phyloP scores from a whole-genome alignment of 78 protist species.

The Goniomonas avonlea region DNA sequence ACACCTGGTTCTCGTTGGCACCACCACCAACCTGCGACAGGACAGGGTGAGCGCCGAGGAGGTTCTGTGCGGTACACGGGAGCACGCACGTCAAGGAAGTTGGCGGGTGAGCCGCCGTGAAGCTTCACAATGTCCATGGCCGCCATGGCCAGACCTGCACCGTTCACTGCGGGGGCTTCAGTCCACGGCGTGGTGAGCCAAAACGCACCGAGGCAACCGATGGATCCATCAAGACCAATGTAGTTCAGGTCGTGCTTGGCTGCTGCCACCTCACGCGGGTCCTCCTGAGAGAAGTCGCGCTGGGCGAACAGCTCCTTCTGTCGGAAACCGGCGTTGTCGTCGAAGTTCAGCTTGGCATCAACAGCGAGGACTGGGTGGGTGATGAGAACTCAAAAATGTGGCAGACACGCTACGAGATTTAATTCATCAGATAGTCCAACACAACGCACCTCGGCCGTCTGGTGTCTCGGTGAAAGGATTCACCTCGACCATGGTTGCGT shows the following conservation, averaged over 20 bases:
- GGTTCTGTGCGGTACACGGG: neutral
- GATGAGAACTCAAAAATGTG: neutral
- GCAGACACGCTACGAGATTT: neutral
- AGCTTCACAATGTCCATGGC: constrained; percentile 92
- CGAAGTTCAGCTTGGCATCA: constrained; percentile 68
- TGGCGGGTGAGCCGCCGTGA: constrained; percentile 93
- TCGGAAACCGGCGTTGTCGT: constrained; percentile 94
- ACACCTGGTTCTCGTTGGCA: constrained; percentile 75
- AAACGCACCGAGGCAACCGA: constrained; percentile 81
- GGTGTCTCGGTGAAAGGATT: constrained; percentile 86
- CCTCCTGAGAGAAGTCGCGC: constrained; percentile 83
- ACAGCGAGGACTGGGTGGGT: neutral
- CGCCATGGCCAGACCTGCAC: constrained; percentile 99
- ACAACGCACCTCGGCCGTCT: constrained; percentile 50
- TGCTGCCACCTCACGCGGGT: constrained; percentile 88
- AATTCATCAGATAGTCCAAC: neutral
- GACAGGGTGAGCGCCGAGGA: neutral
- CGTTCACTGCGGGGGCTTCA: constrained; percentile 70
- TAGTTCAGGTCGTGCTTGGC: constrained; percentile 82
- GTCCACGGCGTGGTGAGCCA: neutral
- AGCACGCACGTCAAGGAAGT: constrained; percentile 97
- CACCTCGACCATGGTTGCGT: constrained; percentile 47
- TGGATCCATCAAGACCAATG: constrained; percentile 92
- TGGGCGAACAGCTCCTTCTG: constrained; percentile 73
- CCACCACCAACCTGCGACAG: constrained; percentile 37